Percentiles rank a stretch among this genome's conserved stretches.
phyloP scores from a whole-genome alignment of 1,284 basidiomycete genomes.

The Cystobasidium sp. region DNA sequence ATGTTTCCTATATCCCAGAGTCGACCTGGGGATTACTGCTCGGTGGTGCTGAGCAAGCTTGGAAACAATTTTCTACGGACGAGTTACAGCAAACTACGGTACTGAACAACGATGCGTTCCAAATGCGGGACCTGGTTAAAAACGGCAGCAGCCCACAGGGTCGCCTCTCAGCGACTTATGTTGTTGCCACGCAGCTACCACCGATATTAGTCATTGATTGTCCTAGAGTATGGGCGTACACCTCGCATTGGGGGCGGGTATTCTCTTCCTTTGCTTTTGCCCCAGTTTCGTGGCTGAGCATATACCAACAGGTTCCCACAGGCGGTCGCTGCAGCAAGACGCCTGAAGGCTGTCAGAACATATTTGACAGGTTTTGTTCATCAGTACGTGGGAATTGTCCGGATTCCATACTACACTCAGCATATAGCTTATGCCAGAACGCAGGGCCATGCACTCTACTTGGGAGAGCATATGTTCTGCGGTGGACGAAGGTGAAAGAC shows the following conservation, averaged over 20 bases:
- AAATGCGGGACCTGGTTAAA: no score
- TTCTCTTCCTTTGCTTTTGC: not conserved
- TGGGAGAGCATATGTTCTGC: constrained; percentile 33
- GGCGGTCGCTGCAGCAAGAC: not conserved
- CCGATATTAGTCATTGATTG: constrained; percentile 73
- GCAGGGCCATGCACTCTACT: constrained; percentile 35
- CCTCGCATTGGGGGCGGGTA: constrained; percentile 68
- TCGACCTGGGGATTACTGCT: constrained; percentile 63
- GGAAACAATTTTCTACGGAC: constrained; percentile 24
- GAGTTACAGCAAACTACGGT: no score
- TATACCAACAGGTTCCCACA: not conserved
- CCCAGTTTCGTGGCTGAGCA: not conserved
- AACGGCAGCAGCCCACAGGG: not conserved
- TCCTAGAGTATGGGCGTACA: constrained; percentile 66
- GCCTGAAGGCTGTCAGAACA: no score
- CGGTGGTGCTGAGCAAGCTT: not conserved
- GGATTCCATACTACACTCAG: no score
- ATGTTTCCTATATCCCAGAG: constrained; percentile 73
- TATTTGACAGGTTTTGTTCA: no score
- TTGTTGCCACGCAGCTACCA: not conserved
- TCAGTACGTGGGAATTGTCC: no score
- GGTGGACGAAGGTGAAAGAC: constrained; percentile 17
- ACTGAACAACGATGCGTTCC: no score
- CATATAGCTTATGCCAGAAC: not conserved
- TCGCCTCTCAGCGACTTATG: not conserved